Conservation (phyloP, 805 yeast species). For the Lipomyces starkeyi region DNA sequence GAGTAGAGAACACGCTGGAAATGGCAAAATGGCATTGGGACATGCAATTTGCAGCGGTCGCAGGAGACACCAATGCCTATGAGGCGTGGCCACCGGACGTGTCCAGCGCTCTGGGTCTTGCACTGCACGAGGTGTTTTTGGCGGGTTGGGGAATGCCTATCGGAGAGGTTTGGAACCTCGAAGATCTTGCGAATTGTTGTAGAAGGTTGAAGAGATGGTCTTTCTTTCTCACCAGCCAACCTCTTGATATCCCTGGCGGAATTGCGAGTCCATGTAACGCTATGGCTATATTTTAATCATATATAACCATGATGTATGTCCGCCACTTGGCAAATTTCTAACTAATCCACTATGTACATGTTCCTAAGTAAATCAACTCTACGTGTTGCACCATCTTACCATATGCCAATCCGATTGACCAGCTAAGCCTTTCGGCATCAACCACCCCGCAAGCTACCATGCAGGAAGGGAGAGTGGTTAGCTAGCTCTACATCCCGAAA, state of each 20-base stretch:
- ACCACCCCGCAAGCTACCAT: too few relatives aligned
- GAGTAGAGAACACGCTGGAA: constrained; percentile 39
- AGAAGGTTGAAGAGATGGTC: constrained; percentile 36
- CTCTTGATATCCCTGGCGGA: constrained; percentile 44
- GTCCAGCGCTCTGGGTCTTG: too few relatives aligned
- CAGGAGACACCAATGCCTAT: constrained; percentile 5
- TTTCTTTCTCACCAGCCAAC: constrained; percentile 43
- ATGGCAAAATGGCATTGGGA: constrained; percentile 40
- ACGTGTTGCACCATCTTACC: too few relatives aligned
- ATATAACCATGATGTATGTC: too few relatives aligned
- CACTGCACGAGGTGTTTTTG: constrained; percentile 39
- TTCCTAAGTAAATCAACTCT: too few relatives aligned
- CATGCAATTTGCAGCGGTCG: constrained; percentile 36
- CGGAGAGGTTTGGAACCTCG: constrained; percentile 45
- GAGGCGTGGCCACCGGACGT: constrained; percentile 9
- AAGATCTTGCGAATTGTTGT: constrained; percentile 40
- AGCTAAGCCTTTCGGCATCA: too few relatives aligned
- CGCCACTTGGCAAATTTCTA: too few relatives aligned
- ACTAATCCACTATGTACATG: too few relatives aligned
- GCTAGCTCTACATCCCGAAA: too few relatives aligned
- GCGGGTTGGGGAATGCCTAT: constrained; percentile 46
- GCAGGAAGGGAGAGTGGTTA: too few relatives aligned
- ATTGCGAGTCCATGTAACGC: constrained; percentile 51
- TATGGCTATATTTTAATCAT: constrained; percentile 49
- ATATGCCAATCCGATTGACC: too few relatives aligned